phyloP scores from a whole-genome alignment of 176 grass and related monocot genomes.

The Triticum turgidum region DNA sequence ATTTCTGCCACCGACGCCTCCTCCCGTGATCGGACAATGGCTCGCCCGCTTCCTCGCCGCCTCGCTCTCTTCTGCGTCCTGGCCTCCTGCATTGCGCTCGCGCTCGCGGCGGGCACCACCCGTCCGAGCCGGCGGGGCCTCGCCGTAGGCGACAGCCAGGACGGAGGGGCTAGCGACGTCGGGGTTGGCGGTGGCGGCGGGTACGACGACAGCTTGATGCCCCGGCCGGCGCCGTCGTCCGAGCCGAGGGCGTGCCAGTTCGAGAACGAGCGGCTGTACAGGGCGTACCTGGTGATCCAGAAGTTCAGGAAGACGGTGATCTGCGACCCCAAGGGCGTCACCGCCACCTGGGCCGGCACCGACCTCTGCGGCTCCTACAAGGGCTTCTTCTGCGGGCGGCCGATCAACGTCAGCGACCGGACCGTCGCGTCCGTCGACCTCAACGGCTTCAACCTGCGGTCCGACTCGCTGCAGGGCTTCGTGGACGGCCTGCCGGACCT shows the following conservation, averaged over 20 bases:
- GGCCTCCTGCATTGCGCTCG: slow-evolving; percentile 27
- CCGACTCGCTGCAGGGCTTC: slow-evolving; percentile 27
- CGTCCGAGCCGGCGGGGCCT: slow-evolving; percentile 20
- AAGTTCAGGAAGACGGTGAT: slow-evolving; percentile 54
- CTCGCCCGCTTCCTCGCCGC: neutral
- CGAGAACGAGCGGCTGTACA: slow-evolving; percentile 59
- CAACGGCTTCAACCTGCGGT: slow-evolving; percentile 47
- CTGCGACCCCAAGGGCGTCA: slow-evolving; percentile 52
- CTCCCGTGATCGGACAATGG: slow-evolving; percentile 21
- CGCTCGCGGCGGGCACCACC: slow-evolving; percentile 8
- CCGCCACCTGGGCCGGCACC: slow-evolving; percentile 36
- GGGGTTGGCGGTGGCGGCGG: neutral
- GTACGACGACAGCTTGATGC: neutral
- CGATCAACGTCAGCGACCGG: slow-evolving; percentile 21
- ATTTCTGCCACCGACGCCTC: neutral
- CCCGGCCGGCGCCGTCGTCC: slow-evolving; percentile 20
- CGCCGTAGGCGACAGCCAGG: slow-evolving; percentile 28
- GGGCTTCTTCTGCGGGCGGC: slow-evolving; percentile 73
- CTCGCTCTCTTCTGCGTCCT: slow-evolving; percentile 30
- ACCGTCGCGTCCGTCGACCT: slow-evolving; percentile 87
- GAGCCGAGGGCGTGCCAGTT: slow-evolving; percentile 50
- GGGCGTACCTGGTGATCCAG: slow-evolving; percentile 69
- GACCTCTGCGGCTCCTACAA: slow-evolving; percentile 54
- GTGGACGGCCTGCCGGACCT: slow-evolving; percentile 57
- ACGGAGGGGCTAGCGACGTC: slow-evolving; percentile 21